A percentile compares a stretch with the other conserved stretches of the same genome.
phyloP scores from a whole-genome alignment of 2,329 filamentous ascomycete genomes.

The Didymella glomerata region DNA sequence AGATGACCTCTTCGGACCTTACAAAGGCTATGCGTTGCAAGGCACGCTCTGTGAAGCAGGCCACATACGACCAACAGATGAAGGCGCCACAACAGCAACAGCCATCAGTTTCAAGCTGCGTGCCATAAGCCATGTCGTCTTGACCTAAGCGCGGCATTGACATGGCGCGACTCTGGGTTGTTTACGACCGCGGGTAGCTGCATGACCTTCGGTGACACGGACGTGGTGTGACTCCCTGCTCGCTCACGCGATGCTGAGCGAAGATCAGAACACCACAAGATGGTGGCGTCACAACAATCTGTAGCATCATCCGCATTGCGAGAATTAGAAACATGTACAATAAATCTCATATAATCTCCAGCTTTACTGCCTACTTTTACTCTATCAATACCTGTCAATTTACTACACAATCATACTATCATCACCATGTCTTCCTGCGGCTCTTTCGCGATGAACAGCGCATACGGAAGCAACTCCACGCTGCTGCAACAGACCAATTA shows the following conservation, averaged over 20 bases:
- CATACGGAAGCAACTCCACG: slow-evolving; percentile 27
- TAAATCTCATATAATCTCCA: slow-evolving; percentile 16
- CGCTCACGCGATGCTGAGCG: slow-evolving; percentile 18
- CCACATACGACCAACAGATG: background rate
- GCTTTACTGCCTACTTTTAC: background rate
- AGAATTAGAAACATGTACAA: slow-evolving; percentile 23
- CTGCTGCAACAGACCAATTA: slow-evolving; percentile 21
- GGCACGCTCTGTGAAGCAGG: background rate
- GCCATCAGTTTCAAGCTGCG: background rate
- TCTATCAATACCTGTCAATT: background rate
- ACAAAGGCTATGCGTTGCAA: background rate
- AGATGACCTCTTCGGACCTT: background rate
- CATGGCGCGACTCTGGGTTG: background rate
- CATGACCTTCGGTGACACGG: slow-evolving; percentile 19
- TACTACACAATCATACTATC: background rate
- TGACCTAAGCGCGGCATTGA: background rate
- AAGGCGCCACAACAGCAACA: background rate
- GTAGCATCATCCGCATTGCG: slow-evolving; percentile 2
- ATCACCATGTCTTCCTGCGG: slow-evolving; percentile 20
- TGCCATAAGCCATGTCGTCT: background rate
- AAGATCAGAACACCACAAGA: slow-evolving; percentile 19
- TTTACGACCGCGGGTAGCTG: slow-evolving; percentile 5
- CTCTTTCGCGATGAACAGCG: slow-evolving; percentile 21
- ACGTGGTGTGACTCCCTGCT: slow-evolving; percentile 24
- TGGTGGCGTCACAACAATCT: slow-evolving; percentile 23